Evolutionary conservation across 2,329 filamentous ascomycete species (phyloP).

Genomic region (Keithomyces neogunnii): DNA sequence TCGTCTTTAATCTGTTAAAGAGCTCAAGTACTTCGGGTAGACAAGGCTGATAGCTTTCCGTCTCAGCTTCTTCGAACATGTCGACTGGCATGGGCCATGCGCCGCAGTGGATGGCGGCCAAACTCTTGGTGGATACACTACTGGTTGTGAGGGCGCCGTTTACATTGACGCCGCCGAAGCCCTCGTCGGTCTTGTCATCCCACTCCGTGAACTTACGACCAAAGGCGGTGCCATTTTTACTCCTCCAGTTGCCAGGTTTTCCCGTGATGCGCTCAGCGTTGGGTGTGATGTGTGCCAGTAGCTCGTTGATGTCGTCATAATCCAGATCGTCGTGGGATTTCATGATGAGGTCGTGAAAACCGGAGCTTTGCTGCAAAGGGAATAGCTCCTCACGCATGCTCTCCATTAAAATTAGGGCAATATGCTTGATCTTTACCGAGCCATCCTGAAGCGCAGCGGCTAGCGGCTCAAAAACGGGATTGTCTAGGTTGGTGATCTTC

Average conservation of each 20-base stretch:
- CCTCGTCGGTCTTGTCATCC: constrained; percentile 10
- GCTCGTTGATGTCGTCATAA: constrained; percentile 11
- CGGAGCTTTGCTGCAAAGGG: constrained; percentile 28
- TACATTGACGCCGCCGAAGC: constrained; percentile 30
- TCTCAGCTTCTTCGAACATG: constrained; percentile 30
- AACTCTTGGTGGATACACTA: constrained; percentile 34
- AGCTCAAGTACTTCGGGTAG: constrained; percentile 27
- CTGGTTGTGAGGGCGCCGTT: constrained; percentile 30
- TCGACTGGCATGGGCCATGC: constrained; percentile 31
- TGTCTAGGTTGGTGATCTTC: constrained; percentile 29
- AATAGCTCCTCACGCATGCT: constrained; percentile 37
- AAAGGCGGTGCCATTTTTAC: constrained; percentile 8
- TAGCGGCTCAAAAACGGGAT: constrained; percentile 20
- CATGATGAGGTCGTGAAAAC: constrained; percentile 25
- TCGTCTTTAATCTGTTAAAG: constrained; percentile 16
- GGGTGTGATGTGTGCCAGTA: constrained; percentile 15
- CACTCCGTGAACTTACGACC: constrained; percentile 3
- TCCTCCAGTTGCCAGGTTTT: constrained; percentile 9
- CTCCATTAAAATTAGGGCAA: constrained; percentile 32
- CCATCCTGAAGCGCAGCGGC: constrained; percentile 17
- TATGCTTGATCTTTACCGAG: constrained; percentile 29
- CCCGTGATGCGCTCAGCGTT: constrained; percentile 17
- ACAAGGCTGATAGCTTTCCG: constrained; percentile 37
- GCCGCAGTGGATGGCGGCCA: constrained; percentile 31
- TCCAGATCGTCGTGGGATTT: constrained; percentile 24